Percentiles rank a stretch among this genome's conserved stretches.
These are phyloP conservation scores for Cladophialophora carrionii DNA, from an alignment of 2,329 filamentous ascomycete species.

Conservation along the genomic window DNA sequence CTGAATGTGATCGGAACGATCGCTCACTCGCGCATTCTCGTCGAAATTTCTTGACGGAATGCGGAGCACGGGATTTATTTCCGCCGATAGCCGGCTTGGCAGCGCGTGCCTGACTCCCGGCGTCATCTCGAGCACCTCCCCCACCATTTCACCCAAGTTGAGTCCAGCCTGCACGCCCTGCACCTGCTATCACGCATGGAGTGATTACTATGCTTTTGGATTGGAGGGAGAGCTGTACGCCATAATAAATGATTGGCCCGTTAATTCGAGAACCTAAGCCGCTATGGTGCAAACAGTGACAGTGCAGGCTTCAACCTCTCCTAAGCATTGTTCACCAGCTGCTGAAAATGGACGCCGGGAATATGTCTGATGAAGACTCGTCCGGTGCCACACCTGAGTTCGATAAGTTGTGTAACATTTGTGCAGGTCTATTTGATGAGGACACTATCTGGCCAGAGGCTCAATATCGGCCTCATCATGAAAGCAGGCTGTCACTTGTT, in stretches of 20 bases:
- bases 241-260: too few relatives aligned
- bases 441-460: neutral
- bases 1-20: neutral
- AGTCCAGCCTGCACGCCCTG: neutral
- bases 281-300: neutral
- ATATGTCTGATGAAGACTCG: neutral
- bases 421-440: neutral
- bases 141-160: neutral
- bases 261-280: neutral
- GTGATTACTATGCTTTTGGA: neutral
- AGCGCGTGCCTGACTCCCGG: too few relatives aligned
- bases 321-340: neutral
- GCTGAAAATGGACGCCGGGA: neutral
- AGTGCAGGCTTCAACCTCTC: neutral
- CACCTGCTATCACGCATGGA: neutral
- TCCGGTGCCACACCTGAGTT: neutral
- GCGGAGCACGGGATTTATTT: neutral
- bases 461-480: conserved; percentile 6
- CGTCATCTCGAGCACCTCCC: neutral
- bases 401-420: neutral
- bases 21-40: neutral
- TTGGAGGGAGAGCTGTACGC: neutral
- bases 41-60: conserved; percentile 6
- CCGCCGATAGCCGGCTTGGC: neutral
- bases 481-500: neutral